phyloP scores from a whole-genome alignment of 192 early-diverging fungal species.

The Coemansia javaensis region DNA sequence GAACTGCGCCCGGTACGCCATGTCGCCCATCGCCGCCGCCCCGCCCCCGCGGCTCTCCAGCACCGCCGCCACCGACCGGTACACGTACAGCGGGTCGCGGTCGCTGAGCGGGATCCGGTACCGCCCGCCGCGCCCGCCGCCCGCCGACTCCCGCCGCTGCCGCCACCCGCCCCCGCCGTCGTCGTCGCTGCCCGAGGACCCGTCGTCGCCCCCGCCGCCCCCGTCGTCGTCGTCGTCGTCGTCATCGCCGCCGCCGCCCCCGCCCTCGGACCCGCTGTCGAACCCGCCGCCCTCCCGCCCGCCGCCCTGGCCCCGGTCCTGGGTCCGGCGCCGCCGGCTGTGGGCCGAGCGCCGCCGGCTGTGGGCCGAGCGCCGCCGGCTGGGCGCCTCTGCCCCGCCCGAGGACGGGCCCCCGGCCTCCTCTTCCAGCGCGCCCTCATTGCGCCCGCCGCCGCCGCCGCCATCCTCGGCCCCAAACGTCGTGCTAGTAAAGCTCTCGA shows the following conservation, averaged over 20 bases:
- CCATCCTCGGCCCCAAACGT: slow-evolving; percentile 20
- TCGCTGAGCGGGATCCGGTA: slow-evolving; percentile 39
- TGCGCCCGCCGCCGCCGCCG: neutral
- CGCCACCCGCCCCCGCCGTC: slow-evolving; percentile 20
- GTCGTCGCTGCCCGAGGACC: slow-evolving; percentile 9
- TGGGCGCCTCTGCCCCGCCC: no score
- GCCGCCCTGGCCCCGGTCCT: slow-evolving; percentile 10
- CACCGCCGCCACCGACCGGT: slow-evolving; percentile 31
- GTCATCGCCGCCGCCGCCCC: slow-evolving; percentile 4
- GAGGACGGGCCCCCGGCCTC: no score
- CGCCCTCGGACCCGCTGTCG: neutral
- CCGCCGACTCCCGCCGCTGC: slow-evolving; percentile 11
- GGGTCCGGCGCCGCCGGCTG: slow-evolving; percentile 1
- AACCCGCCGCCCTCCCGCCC: slow-evolving; percentile 1
- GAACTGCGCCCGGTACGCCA: slow-evolving; percentile 46
- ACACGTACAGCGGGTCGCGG: slow-evolving; percentile 43
- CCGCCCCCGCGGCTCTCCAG: slow-evolving; percentile 43
- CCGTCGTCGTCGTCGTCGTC: slow-evolving; percentile 6
- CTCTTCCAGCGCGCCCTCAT: slow-evolving; percentile 11
- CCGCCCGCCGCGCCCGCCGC: slow-evolving; percentile 4
- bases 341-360: no score
- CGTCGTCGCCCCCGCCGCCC: slow-evolving; percentile 8
- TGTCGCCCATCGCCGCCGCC: slow-evolving; percentile 23
- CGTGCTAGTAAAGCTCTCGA: slow-evolving; percentile 38
- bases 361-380: slow-evolving; percentile 10